These are phyloP conservation scores for Zangia roseola DNA, from an alignment of 768 basidiomycete genomes.

Conservation along the genomic window DNA sequence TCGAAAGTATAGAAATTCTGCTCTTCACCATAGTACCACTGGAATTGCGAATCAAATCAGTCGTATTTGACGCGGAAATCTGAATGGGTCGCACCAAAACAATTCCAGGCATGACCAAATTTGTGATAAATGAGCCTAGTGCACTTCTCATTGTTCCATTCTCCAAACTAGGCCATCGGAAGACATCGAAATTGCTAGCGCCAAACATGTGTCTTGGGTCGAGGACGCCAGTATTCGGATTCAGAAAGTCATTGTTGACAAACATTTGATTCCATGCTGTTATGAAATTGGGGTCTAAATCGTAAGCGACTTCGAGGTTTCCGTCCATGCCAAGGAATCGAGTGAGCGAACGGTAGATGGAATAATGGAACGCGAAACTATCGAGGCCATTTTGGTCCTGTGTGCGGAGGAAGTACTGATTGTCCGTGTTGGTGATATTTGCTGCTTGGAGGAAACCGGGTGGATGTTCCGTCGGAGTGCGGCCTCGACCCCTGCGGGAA, in stretches of 20 bases:
- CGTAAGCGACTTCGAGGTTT: slow-evolving; percentile 88
- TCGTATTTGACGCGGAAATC: neutral
- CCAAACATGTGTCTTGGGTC: slow-evolving; percentile 92
- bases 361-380: slow-evolving; percentile 89
- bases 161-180: slow-evolving; percentile 87
- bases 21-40: slow-evolving; percentile 91
- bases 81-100: slow-evolving; percentile 53
- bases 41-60: slow-evolving; percentile 5
- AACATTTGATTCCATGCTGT: slow-evolving; percentile 93
- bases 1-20: slow-evolving; percentile 88
- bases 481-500: slow-evolving; percentile 73
- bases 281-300: slow-evolving; percentile 78
- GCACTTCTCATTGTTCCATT: slow-evolving; percentile 79
- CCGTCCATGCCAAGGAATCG: slow-evolving; percentile 97
- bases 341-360: slow-evolving; percentile 80
- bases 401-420: slow-evolving; percentile 80
- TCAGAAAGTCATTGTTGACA: slow-evolving; percentile 83
- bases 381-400: slow-evolving; percentile 64
- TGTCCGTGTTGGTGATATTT: slow-evolving; percentile 56
- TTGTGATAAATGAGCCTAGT: slow-evolving; percentile 75
- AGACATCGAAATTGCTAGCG: slow-evolving; percentile 93
- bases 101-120: slow-evolving; percentile 84
- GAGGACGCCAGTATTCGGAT: slow-evolving; percentile 57
- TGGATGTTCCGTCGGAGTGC: slow-evolving; percentile 71
- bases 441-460: slow-evolving; percentile 67